Percentiles rank a stretch among this genome's conserved stretches.
phyloP scores from a whole-genome alignment of 169 alveolate species.

The Cryptosporidium parvum region DNA sequence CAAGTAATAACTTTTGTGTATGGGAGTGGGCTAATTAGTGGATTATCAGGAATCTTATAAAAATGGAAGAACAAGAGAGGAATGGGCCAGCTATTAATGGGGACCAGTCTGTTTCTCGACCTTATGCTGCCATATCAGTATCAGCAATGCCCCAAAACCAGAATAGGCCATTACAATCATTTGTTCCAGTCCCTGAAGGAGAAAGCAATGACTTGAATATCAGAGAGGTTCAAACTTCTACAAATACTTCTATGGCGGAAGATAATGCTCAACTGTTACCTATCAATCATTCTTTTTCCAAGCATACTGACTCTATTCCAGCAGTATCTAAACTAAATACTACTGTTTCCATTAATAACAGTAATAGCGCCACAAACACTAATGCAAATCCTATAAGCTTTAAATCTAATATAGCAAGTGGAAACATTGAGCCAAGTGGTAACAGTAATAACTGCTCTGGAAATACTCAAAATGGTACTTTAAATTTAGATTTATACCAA shows the following conservation, averaged over 20 bases:
- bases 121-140: constrained; percentile 3
- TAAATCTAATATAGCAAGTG: background rate
- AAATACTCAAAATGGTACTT: background rate
- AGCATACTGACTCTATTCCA: background rate
- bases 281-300: constrained; percentile 43
- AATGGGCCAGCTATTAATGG: constrained; percentile 6
- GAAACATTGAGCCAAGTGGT: background rate
- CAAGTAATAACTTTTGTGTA: constrained; percentile 66
- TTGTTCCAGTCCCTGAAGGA: background rate
- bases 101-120: constrained; percentile 21
- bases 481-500: background rate
- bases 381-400: background rate
- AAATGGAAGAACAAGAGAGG: constrained; percentile 47
- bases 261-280: constrained; percentile 20
- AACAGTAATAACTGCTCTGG: background rate
- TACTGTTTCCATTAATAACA: background rate
- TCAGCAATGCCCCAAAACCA: constrained; percentile 38
- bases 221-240: background rate
- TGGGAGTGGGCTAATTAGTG: constrained; percentile 71
- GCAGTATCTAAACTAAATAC: background rate
- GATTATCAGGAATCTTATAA: constrained; percentile 15
- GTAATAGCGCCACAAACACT: background rate
- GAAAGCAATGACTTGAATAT: background rate
- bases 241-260: background rate
- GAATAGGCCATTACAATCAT: constrained; percentile 32